phyloP scores from a whole-genome alignment of 345 rosid species.

The Alliaria petiolata region DNA sequence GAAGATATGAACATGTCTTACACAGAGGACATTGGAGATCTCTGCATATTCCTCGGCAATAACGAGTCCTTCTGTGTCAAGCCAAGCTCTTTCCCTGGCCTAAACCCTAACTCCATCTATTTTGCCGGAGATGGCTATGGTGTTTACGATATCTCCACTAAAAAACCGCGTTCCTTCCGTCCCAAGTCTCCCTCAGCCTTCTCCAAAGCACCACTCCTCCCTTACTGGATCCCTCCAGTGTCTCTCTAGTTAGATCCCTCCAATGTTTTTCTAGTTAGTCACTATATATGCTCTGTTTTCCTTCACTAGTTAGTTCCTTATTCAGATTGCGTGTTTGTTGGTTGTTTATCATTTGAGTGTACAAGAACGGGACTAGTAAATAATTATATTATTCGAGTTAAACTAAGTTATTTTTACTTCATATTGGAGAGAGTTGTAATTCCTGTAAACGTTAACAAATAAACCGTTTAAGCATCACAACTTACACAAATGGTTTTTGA shows the following conservation, averaged over 20 bases:
- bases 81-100: slow-evolving; percentile 22
- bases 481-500: no score
- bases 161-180: slow-evolving; percentile 17
- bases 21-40: slow-evolving; percentile 21
- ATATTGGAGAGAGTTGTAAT: no score
- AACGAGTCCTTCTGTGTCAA: slow-evolving; percentile 17
- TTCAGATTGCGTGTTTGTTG: no score
- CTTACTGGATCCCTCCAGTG: background rate
- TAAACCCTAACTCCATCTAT: slow-evolving; percentile 19
- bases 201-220: background rate
- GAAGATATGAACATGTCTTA: slow-evolving; percentile 8
- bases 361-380: no score
- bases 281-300: no score
- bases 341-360: no score
- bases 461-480: no score
- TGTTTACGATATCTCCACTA: slow-evolving; percentile 18
- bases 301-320: no score
- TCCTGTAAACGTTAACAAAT: no score
- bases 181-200: background rate
- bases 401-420: no score
- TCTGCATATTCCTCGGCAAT: slow-evolving; percentile 24
- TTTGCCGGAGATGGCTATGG: background rate
- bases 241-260: background rate
- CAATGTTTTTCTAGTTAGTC: no score
- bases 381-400: no score